phyloP scores from a whole-genome alignment of 2,329 filamentous ascomycete genomes.

The Cordyceps farinosa region DNA sequence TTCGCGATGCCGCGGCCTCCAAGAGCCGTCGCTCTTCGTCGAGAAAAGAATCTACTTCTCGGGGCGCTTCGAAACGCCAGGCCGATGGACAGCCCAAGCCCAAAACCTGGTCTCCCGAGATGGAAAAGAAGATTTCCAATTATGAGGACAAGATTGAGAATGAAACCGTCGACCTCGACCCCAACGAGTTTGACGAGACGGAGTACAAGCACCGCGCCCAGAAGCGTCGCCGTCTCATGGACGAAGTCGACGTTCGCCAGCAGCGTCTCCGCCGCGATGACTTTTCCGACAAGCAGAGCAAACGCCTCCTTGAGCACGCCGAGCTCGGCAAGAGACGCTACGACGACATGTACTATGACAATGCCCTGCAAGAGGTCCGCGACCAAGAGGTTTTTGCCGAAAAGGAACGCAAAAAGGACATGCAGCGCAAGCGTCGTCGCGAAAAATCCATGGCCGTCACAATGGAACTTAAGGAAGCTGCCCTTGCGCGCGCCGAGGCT shows the following conservation, averaged over 20 bases:
- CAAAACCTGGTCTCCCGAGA: conserved; percentile 56
- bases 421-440: conserved; percentile 93
- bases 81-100: conserved; percentile 62
- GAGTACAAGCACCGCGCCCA: conserved; percentile 53
- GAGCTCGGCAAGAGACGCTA: conserved; percentile 72
- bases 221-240: conserved; percentile 68
- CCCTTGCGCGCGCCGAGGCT: conserved; percentile 71
- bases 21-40: conserved; percentile 51
- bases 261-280: conserved; percentile 61
- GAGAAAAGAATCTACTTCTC: conserved; percentile 45
- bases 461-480: conserved; percentile 83
- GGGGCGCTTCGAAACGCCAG: conserved; percentile 54
- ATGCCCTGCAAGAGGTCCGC: conserved; percentile 81
- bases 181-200: conserved; percentile 40
- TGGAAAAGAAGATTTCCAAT: conserved; percentile 40
- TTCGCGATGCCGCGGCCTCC: conserved; percentile 47
- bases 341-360: conserved; percentile 70
- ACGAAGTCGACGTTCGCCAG: conserved; percentile 58
- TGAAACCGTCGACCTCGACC: conserved; percentile 44
- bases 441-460: conserved; percentile 95
- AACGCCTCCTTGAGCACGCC: conserved; percentile 64
- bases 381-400: conserved; percentile 88
- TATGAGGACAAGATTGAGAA: conserved; percentile 42
- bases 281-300: conserved; percentile 54
- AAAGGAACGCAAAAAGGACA: conserved; percentile 99